phyloP scores from a whole-genome alignment of 1,139 yeast genomes.

The Lodderomyces metapsilosis region DNA sequence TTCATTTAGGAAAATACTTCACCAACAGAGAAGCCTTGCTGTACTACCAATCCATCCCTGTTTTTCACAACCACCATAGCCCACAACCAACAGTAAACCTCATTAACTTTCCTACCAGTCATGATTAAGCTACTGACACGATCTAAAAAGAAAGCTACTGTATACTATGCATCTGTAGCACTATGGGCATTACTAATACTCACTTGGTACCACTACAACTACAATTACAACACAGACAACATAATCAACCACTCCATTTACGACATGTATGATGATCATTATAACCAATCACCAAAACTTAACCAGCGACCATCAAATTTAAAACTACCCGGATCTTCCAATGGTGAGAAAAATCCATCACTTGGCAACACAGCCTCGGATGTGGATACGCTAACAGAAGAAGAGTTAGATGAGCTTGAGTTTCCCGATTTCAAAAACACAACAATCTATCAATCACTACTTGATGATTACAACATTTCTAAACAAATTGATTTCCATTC shows the following conservation, averaged over 20 bases:
- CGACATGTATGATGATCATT: constrained; percentile 6
- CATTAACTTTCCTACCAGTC: neutral
- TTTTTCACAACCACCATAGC: neutral
- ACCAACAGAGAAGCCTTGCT: too few species aligned
- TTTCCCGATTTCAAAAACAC: constrained; percentile 3
- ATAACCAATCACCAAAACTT: neutral
- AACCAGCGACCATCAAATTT: constrained; percentile 1
- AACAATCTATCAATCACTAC: neutral
- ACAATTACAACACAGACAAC: neutral
- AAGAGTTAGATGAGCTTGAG: neutral
- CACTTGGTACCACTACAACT: constrained; percentile 5
- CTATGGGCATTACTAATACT: constrained; percentile 2
- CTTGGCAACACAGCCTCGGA: neutral
- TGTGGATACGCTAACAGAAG: neutral
- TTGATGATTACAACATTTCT: constrained; percentile 9
- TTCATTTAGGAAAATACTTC: too few species aligned
- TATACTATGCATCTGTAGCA: constrained; percentile 4
- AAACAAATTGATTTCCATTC: constrained; percentile 17
- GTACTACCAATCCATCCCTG: too few species aligned
- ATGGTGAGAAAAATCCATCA: neutral
- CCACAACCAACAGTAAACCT: neutral
- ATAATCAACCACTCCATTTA: constrained; percentile 5
- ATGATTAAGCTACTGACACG: constrained; percentile 1
- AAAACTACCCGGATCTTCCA: neutral
- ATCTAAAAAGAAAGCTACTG: constrained; percentile 2